Base-by-base conservation (phyloP, 768 basidiomycete species). In the Suillus alpinus region DNA sequence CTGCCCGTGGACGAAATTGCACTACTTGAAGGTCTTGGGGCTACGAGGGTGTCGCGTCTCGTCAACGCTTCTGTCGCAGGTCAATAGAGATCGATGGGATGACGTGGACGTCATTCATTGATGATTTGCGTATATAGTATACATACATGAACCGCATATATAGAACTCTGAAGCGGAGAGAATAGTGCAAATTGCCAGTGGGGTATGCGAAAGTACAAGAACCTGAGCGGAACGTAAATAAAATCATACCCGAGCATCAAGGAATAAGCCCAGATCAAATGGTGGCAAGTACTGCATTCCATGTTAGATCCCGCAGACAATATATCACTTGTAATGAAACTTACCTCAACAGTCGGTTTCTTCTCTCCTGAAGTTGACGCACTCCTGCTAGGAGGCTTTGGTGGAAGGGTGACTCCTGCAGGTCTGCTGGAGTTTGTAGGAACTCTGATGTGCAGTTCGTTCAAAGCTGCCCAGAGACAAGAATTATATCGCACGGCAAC, bases 11-110 rank as follows among this genome's bases (percentile, higher is more conserved):
- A 61, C 59, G 6, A 79, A 81, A 41, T 86, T 85, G 84, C 75
- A 72, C 37, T 68, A 78, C 37, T 68, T 92, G 59, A 73, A 75
- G 60, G 73, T 84, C 13, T 69, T 91, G 32, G 88, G 86, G 1
- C 69, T 88, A 56, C 75, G 87, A 63, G 81, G 71, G 44, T 89
- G 86, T 70, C 67, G 70, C 49, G 65, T 87, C 29, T 75, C 81
- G 2, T 66, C 66, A 43, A 76, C 71, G n/a, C 68, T 85, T 34
- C 57, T 81, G 23, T 63, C 59, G 40, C 79, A 74, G 58, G 67
- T 91, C 43, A 89, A 90, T 65, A 73, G 77, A 66, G 81, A 83
- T 0, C 80, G 87, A 62, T 89, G 88, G 88, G 82, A 83, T 61
- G 87, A 88, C 66, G 76, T 92, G 37, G 72, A 70, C 46, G 68